Evolutionary conservation across 2,329 filamentous ascomycete species (phyloP).

Genomic region (Phyllosticta citrichinensis): DNA sequence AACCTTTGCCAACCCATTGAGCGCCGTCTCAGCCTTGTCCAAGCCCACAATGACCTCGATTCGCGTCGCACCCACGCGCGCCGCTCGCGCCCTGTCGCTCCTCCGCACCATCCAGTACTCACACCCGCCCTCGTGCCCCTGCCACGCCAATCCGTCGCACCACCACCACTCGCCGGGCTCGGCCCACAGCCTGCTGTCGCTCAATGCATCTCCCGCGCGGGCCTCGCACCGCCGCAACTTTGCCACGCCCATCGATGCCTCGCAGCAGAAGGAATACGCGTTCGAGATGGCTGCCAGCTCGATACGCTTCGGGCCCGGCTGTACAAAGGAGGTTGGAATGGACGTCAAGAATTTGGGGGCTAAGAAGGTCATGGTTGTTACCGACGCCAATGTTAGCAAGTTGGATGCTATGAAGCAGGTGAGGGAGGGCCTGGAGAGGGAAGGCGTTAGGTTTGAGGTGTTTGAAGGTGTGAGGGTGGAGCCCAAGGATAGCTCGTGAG

Average conservation of each 20-base stretch:
- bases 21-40: not conserved
- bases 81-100: slow-evolving; percentile 56
- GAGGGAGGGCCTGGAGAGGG: slow-evolving; percentile 63
- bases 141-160: slow-evolving; percentile 79
- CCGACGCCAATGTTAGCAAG: slow-evolving; percentile 70
- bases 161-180: slow-evolving; percentile 46
- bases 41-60: slow-evolving; percentile 17
- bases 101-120: slow-evolving; percentile 86
- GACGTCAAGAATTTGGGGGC: slow-evolving; percentile 87
- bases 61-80: slow-evolving; percentile 34
- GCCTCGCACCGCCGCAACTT: slow-evolving; percentile 40
- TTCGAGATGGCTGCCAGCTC: slow-evolving; percentile 97
- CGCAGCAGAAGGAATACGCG: slow-evolving; percentile 83
- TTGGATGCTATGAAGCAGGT: slow-evolving; percentile 86
- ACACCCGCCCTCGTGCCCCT: slow-evolving; percentile 80
- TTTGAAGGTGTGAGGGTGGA: slow-evolving; percentile 76
- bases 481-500: slow-evolving; percentile 86
- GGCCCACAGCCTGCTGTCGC: slow-evolving; percentile 26
- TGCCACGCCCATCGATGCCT: slow-evolving; percentile 66
- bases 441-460: slow-evolving; percentile 72
- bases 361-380: slow-evolving; percentile 83
- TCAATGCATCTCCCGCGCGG: slow-evolving; percentile 32
- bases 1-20: not conserved
- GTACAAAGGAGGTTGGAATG: slow-evolving; percentile 95
- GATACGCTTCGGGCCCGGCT: slow-evolving; percentile 87